phyloP scores from a whole-genome alignment of 768 basidiomycete species.

The Hortiboletus campestris region DNA sequence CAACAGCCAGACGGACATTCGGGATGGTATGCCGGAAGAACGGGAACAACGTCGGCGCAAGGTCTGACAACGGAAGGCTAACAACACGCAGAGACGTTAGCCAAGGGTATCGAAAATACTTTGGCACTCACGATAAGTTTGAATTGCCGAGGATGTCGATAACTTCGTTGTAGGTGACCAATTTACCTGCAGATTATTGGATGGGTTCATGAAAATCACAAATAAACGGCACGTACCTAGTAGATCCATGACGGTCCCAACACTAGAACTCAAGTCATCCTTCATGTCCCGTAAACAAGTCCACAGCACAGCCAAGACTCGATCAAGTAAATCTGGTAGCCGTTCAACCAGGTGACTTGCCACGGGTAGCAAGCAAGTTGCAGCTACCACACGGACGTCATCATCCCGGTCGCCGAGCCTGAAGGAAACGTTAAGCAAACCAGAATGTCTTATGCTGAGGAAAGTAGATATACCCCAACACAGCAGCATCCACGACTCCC shows the following conservation, averaged over 20 bases:
- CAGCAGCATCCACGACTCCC: conserved; percentile 86
- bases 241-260: conserved; percentile 96
- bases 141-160: conserved; percentile 72
- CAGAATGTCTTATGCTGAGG: neutral
- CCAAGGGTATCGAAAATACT: neutral
- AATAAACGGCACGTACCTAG: conserved; percentile 54
- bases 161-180: conserved; percentile 76
- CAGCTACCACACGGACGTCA: conserved; percentile 94
- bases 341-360: conserved; percentile 74
- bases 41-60: conserved; percentile 87
- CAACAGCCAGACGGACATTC: conserved; percentile 89
- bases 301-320: conserved; percentile 86
- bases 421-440: conserved; percentile 13
- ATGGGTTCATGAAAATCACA: neutral
- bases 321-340: conserved; percentile 67
- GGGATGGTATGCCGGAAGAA: conserved; percentile 97
- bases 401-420: conserved; percentile 91
- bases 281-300: conserved; percentile 88
- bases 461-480: conserved; percentile 64
- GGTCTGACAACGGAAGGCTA: conserved; percentile 76
- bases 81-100: neutral
- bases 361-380: conserved; percentile 88
- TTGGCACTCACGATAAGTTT: conserved; percentile 59
- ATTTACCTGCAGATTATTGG: conserved; percentile 53
- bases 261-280: conserved; percentile 94